Percentiles rank a stretch among this genome's conserved stretches.
Evolutionary conservation across 1,139 yeast genomes (phyloP).

Genomic region (Pichia sp.): DNA sequence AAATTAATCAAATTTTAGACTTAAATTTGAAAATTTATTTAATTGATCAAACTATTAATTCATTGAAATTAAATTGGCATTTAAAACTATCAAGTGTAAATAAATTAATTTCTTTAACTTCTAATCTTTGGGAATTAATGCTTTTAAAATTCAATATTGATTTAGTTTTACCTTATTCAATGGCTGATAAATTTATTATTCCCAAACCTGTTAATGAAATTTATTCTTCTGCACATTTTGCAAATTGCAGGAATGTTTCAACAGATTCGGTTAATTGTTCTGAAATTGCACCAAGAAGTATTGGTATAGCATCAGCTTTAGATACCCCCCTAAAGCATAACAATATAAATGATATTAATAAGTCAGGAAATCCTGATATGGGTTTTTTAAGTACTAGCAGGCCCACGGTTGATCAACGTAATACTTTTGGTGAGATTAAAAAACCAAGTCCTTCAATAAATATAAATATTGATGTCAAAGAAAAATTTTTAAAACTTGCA

Average conservation of each 20-base stretch:
- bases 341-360: not conserved
- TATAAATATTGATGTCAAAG: constrained; percentile 4
- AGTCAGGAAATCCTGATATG: not conserved
- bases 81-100: constrained; percentile 21
- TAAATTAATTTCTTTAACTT: constrained; percentile 19
- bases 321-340: constrained; percentile 4
- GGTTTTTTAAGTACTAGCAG: not conserved
- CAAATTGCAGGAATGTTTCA: constrained; percentile 1
- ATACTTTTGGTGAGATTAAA: not conserved
- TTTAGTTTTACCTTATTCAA: constrained; percentile 20
- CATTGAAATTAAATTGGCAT: constrained; percentile 22
- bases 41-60: constrained; percentile 20
- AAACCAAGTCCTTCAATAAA: not conserved
- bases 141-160: constrained; percentile 18
- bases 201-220: constrained; percentile 13
- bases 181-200: constrained; percentile 14
- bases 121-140: constrained; percentile 23
- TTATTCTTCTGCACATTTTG: not conserved
- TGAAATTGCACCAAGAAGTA: constrained; percentile 34
- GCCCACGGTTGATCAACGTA: not conserved
- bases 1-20: constrained; percentile 13
- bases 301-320: constrained; percentile 24
- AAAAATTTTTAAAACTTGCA: constrained; percentile 9
- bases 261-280: constrained; percentile 22
- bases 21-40: constrained; percentile 22